Percentiles rank a stretch among this genome's conserved stretches.
Evolutionary conservation across 2,329 filamentous ascomycete genomes (phyloP).

Genomic region (Alternaria brassicae): DNA sequence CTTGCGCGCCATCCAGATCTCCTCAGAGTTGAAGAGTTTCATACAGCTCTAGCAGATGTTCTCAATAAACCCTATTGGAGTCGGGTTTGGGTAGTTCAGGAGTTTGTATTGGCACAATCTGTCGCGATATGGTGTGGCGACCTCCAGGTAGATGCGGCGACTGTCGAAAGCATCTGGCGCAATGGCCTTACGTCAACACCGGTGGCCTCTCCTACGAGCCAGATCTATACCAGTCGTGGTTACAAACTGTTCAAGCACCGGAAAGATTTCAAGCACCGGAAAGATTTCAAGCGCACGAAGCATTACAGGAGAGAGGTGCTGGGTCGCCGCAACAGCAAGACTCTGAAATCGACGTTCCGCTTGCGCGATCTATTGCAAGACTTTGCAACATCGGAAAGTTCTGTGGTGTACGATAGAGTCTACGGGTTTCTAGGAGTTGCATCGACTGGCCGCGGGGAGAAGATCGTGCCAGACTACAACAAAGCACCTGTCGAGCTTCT

Average conservation of each 20-base stretch:
- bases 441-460: slow-evolving; percentile 8
- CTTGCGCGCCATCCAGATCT: slow-evolving; percentile 16
- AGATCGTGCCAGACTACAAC: slow-evolving; percentile 21
- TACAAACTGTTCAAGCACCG: slow-evolving; percentile 22
- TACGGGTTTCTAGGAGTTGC: slow-evolving; percentile 25
- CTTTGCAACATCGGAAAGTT: slow-evolving; percentile 18
- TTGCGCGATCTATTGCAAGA: slow-evolving; percentile 22
- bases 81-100: slow-evolving; percentile 23
- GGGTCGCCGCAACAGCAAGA: slow-evolving; percentile 16
- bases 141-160: slow-evolving; percentile 7
- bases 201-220: background rate
- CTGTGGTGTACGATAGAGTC: slow-evolving; percentile 17
- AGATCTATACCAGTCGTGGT: slow-evolving; percentile 10
- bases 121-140: slow-evolving; percentile 23
- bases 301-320: slow-evolving; percentile 15
- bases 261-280: slow-evolving; percentile 17
- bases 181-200: slow-evolving; percentile 4
- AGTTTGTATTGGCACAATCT: slow-evolving; percentile 19
- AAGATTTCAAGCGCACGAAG: slow-evolving; percentile 17
- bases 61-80: slow-evolving; percentile 22
- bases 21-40: slow-evolving; percentile 14
- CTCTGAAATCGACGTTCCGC: slow-evolving; percentile 13
- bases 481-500: slow-evolving; percentile 19
- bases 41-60: slow-evolving; percentile 3
- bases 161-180: slow-evolving; percentile 20